Conservation (phyloP, 2,329 filamentous ascomycete species). For the Alternaria burnsii region DNA sequence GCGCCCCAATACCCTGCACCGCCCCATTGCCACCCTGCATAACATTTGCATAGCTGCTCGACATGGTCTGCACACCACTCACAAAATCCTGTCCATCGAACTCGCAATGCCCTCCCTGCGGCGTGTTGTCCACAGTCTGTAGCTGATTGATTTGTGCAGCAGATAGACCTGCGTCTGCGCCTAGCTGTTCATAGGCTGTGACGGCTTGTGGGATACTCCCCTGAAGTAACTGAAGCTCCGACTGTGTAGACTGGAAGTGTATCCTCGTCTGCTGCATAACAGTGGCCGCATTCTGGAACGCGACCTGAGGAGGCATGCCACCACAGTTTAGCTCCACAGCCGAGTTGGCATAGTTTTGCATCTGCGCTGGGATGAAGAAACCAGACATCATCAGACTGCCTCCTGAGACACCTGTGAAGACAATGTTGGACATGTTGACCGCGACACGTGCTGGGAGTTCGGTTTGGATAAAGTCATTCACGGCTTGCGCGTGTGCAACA, state of each 20-base stretch:
- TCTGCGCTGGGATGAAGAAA: slow-evolving; percentile 67
- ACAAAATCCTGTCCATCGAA: slow-evolving; percentile 65
- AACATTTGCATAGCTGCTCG: slow-evolving; percentile 61
- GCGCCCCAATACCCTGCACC: slow-evolving; percentile 57
- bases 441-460: slow-evolving; percentile 63
- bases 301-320: slow-evolving; percentile 62
- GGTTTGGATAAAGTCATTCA: slow-evolving; percentile 61
- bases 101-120: slow-evolving; percentile 65
- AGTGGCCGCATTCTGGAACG: slow-evolving; percentile 55
- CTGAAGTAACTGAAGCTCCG: slow-evolving; percentile 62
- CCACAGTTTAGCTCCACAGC: slow-evolving; percentile 67
- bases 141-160: slow-evolving; percentile 58
- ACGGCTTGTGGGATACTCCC: slow-evolving; percentile 61
- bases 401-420: slow-evolving; percentile 67
- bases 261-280: slow-evolving; percentile 60
- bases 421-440: slow-evolving; percentile 62
- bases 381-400: slow-evolving; percentile 63
- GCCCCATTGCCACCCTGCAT: slow-evolving; percentile 63
- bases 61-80: slow-evolving; percentile 66
- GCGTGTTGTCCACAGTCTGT: slow-evolving; percentile 66
- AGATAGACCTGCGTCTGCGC: slow-evolving; percentile 54
- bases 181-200: slow-evolving; percentile 61
- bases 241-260: slow-evolving; percentile 65
- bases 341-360: slow-evolving; percentile 59
- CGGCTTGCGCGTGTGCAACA: slow-evolving; percentile 64